Conservation (phyloP, 148 eudicot genomes). For the Rhododendron ovatum region DNA sequence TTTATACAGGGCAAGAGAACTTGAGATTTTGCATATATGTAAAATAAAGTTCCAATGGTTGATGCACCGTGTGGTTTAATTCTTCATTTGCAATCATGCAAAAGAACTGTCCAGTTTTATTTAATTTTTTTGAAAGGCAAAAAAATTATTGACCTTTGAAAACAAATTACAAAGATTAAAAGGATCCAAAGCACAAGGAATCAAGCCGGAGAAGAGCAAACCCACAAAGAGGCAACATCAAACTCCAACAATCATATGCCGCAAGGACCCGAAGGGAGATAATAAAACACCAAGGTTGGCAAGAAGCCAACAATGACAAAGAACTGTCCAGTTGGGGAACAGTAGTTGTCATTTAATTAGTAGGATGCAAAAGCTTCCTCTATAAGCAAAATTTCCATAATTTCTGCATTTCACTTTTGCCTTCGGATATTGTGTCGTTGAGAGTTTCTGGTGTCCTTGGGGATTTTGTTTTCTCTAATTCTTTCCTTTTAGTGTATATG, state of each 20-base stretch:
- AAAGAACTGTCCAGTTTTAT: neutral
- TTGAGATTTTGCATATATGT: neutral
- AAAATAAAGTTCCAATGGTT: neutral
- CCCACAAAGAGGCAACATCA: too few relatives aligned
- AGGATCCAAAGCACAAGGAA: too few relatives aligned
- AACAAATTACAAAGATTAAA: too few relatives aligned
- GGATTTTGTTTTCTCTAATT: neutral
- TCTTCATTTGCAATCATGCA: neutral
- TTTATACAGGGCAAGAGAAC: neutral
- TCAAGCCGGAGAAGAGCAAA: too few relatives aligned
- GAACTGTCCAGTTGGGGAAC: neutral
- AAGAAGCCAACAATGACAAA: neutral
- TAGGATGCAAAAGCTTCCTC: neutral
- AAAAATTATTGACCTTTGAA: too few relatives aligned
- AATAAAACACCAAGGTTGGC: too few relatives aligned
- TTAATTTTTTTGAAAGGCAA: too few relatives aligned
- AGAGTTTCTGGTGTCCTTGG: neutral
- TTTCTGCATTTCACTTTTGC: neutral
- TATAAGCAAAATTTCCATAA: neutral
- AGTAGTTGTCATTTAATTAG: neutral
- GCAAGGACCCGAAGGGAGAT: too few relatives aligned
- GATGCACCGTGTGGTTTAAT: neutral
- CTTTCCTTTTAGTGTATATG: too few relatives aligned
- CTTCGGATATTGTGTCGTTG: neutral
- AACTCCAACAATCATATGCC: too few relatives aligned